Evolutionary conservation across 139 green algal genomes (phyloP).

Genomic region (Gonium pectorale): DNA sequence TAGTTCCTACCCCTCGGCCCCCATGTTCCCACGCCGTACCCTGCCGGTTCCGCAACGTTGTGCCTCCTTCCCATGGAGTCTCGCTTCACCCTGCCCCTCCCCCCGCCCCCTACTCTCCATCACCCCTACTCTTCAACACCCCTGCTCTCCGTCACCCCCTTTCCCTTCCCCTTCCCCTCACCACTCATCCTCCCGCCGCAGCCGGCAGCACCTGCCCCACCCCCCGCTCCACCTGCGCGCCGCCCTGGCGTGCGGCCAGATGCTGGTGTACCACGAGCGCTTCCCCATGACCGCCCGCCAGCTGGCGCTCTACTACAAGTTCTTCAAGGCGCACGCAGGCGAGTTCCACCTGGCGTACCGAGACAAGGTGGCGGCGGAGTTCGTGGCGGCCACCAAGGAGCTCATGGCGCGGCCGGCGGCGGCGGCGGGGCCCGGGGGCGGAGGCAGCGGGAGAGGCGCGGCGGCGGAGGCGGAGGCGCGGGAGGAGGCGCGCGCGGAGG

Average conservation of each 20-base stretch:
- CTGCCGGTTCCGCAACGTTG: too few species aligned
- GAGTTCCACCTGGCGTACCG: constrained; percentile 55
- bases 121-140: too few species aligned
- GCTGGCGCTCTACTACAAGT: constrained; percentile 62
- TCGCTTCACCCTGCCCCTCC: too few species aligned
- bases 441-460: neutral
- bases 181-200: too few species aligned
- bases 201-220: constrained; percentile 57
- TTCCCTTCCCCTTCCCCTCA: too few species aligned
- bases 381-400: constrained; percentile 44
- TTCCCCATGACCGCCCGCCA: constrained; percentile 56
- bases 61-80: too few species aligned
- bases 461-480: neutral
- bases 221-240: constrained; percentile 57
- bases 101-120: too few species aligned
- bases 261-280: constrained; percentile 76
- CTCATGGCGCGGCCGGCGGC: neutral
- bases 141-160: too few species aligned
- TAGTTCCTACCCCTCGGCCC: too few species aligned
- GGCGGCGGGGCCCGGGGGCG: neutral
- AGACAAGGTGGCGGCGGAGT: constrained; percentile 55
- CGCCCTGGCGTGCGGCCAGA: constrained; percentile 62
- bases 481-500: neutral
- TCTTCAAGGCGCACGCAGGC: constrained; percentile 42
- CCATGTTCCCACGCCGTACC: too few species aligned